Evolutionary conservation across 2,329 filamentous ascomycete genomes (phyloP), one percentile per base, ranked within the genome.

Genomic region (Colletotrichum sp.): DNA sequence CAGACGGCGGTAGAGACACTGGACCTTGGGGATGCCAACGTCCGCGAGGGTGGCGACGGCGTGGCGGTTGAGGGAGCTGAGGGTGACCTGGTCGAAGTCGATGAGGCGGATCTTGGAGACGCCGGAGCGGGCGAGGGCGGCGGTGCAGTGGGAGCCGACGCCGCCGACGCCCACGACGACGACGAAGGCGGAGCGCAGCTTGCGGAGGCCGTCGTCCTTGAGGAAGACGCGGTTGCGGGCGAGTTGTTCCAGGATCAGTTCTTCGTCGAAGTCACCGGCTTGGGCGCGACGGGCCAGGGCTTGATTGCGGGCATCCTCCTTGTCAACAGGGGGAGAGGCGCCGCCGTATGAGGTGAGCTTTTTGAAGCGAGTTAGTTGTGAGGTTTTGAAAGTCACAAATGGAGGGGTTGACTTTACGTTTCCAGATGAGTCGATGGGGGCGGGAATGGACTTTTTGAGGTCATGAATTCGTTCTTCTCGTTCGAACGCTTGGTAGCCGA

Each of bases 21-120:
- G 91, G 2, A 99, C 97, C 86, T 99, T 99, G 10, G 96, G 92
- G 15, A 94, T 95, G 28, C 97, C 97, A 3, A 99, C 97, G 81
- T 99, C 97, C 18, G 95, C 95, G 8, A 99, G 89, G 0, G 96
- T 99, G 7, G 97, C 97, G 2, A 99, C 94, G 10, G 97, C 96
- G 85, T 99, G 97, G n/a, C 97, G 90, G 84, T 99, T 99, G 71
- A 99, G 88, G 5, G 96, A 98, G 78, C 95, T 98, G 60, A 99
- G 89, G 0, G 96, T 98, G 39, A 99, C 96, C 89, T 99, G 97
- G 84, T 99, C 97, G 83, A 99, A 99, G 85, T 99, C 97, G 79
- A 99, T 92, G 49, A 99, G 90, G 1, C 97, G 93, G 71, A 99
- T 90, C 80, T 93, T 93, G n/a, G 94, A 93, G 59, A 98, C 95